Evolutionary conservation across 176 grass and related monocot genomes (phyloP).

Genomic region (Avena eriantha): DNA sequence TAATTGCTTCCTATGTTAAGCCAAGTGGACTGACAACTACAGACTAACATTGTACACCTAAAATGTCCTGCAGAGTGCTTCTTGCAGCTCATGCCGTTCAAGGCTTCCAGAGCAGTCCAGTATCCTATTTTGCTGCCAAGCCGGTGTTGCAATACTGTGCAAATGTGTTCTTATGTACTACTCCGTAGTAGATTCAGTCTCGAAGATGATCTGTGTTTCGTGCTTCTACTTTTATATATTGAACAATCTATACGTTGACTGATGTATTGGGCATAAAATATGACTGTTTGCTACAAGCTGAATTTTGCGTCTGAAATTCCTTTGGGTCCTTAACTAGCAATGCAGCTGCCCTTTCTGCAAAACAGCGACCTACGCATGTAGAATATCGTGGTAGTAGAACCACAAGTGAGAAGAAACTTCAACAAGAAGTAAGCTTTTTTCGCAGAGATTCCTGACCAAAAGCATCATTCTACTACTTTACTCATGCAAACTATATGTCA

Average conservation of each 20-base stretch:
- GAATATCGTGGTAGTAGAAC: slow-evolving; percentile 55
- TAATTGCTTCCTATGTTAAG: not conserved
- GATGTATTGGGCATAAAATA: too few relatives aligned
- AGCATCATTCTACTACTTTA: not conserved
- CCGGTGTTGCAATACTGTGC: not conserved
- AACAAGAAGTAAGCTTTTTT: slow-evolving; percentile 50
- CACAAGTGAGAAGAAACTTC: slow-evolving; percentile 48
- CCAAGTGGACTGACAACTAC: not conserved
- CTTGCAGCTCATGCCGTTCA: slow-evolving; percentile 79
- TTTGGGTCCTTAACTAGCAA: slow-evolving; percentile 44
- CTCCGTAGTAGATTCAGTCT: too few relatives aligned
- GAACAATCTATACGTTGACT: too few relatives aligned
- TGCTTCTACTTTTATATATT: too few relatives aligned
- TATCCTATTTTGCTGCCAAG: slow-evolving; percentile 55
- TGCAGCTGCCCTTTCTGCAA: slow-evolving; percentile 89
- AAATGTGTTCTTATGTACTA: not conserved
- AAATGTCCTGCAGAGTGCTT: slow-evolving; percentile 75
- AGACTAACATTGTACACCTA: not conserved
- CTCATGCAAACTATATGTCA: too few relatives aligned
- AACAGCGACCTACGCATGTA: slow-evolving; percentile 59
- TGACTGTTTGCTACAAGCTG: too few relatives aligned
- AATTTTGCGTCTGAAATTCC: not conserved
- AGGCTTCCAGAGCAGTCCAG: slow-evolving; percentile 55
- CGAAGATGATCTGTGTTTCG: too few relatives aligned
- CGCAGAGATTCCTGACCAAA: not conserved